Conservation (phyloP, 352 stramenopile species). For the Phytophthora syringae region DNA sequence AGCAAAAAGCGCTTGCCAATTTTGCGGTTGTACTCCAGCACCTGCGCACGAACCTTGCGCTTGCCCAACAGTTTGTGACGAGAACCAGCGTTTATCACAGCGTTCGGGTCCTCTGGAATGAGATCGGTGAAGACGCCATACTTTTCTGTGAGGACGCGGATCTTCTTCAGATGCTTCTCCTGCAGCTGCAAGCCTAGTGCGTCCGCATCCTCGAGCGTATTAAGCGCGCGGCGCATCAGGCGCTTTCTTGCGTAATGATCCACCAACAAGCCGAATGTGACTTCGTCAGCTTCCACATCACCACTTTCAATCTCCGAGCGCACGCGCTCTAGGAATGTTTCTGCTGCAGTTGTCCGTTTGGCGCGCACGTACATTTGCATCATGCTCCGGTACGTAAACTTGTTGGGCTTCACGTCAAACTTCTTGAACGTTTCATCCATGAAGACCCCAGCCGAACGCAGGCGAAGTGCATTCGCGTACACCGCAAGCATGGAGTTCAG, state of each 20-base stretch:
- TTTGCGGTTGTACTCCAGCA: constrained; percentile 77
- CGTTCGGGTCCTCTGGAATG: constrained; percentile 78
- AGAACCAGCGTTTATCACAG: constrained; percentile 64
- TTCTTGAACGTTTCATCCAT: constrained; percentile 53
- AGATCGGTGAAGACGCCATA: constrained; percentile 82
- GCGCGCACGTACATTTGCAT: constrained; percentile 86
- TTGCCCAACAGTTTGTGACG: constrained; percentile 79
- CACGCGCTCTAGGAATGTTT: constrained; percentile 55
- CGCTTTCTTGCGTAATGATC: constrained; percentile 78
- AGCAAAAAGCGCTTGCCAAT: constrained; percentile 79
- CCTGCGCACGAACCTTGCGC: constrained; percentile 74
- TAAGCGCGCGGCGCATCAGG: constrained; percentile 65
- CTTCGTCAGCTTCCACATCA: constrained; percentile 60
- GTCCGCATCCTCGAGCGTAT: constrained; percentile 70
- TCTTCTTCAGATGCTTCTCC: constrained; percentile 78
- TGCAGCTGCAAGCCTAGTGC: constrained; percentile 52
- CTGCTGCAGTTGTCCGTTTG: constrained; percentile 63
- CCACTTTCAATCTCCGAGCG: constrained; percentile 49
- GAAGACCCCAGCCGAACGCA: constrained; percentile 62
- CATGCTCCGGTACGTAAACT: constrained; percentile 74
- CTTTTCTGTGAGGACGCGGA: constrained; percentile 65
- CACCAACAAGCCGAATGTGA: constrained; percentile 73
- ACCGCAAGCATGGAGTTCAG: constrained; percentile 83
- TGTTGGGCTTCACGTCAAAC: constrained; percentile 52
- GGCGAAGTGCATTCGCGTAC: constrained; percentile 77